Base-by-base conservation (phyloP, 495 filamentous ascomycete genomes). In the Penicillium bovifimosum region DNA sequence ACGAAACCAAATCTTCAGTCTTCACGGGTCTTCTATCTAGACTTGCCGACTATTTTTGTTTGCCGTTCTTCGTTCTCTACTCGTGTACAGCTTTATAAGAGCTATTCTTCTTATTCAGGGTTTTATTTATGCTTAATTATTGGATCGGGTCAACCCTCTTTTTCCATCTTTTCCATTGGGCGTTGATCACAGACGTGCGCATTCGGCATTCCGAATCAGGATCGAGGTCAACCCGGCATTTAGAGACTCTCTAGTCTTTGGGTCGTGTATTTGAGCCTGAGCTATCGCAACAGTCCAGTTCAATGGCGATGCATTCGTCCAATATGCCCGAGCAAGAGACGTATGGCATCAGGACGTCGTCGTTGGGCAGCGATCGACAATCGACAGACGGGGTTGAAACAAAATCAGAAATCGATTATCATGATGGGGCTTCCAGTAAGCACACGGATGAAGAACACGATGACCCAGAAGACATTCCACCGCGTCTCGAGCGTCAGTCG, bases 401-500 rank as follows among this genome's bases (percentile, higher is more conserved):
- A 27, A 31, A 53, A 24, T 18, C 45, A 2, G 56, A 46, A 28
- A 36, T 61, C 2, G 48, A 56, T 16, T 4, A 47, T 16, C 5
- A 47, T 35, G 52, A 53, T 13, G 48, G 27, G n/a, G 17, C 14
- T 10, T 62, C 59, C 9, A 60, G 46, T 27, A 51, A 58, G 24
- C 31, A 13, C 8, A 18, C 11, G 7, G 40, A 38, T 5, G 53
- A 53, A 7, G 57, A 59, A 6, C 62, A 66, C 41, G 54, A 64
- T 26, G 58, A 52, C 3, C 60, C 59, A 6, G 61, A 63, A 38
- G 14, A 45, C 13, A 40, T 44, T 16, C 27, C 20, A 9, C 48
- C 50, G 13, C 49, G 17, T 10, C 24, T 63, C 17, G 24, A 51
- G 9, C 59, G 62, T 18, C 49, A 56, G 28, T 54, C 40, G 7